Evolutionary conservation across 192 early-diverging fungal genomes (phyloP).

Genomic region (Backusella psychrophila): DNA sequence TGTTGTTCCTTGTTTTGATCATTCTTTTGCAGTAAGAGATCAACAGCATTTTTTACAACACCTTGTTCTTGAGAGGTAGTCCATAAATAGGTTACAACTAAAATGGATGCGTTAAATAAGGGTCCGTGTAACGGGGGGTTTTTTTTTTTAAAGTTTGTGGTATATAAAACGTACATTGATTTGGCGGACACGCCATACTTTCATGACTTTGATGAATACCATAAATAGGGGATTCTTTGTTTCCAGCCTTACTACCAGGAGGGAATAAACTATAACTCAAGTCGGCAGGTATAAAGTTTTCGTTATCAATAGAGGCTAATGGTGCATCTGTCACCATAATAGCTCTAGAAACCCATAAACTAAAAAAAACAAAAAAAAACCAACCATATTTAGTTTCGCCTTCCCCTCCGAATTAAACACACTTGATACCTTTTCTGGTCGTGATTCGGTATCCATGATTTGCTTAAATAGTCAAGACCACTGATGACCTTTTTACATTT

Average conservation of each 20-base stretch:
- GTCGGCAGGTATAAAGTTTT: conserved; percentile 3
- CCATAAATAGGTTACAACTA: conserved; percentile 39
- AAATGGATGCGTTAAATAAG: conserved; percentile 10
- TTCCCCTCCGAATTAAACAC: not conserved
- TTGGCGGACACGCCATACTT: conserved; percentile 20
- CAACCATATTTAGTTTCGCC: conserved; percentile 3
- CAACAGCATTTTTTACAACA: conserved; percentile 6
- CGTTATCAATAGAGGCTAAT: not conserved
- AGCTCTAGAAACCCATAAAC: conserved; percentile 16
- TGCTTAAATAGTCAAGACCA: conserved; percentile 51
- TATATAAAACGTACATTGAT: conserved; percentile 20
- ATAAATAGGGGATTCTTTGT: not conserved
- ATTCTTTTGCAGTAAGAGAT: conserved; percentile 5
- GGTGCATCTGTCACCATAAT: conserved; percentile 10
- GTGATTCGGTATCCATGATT: conserved; percentile 32
- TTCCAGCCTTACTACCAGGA: conserved; percentile 6
- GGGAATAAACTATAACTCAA: conserved; percentile 20
- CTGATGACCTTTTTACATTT: conserved; percentile 49
- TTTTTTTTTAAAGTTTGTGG: not conserved
- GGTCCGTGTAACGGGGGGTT: too few species aligned
- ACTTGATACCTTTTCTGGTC: conserved; percentile 18
- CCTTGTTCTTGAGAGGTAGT: conserved; percentile 25
- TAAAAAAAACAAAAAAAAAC: not conserved
- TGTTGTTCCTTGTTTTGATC: conserved; percentile 15
- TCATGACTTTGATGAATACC: conserved; percentile 16